Base-by-base conservation (phyloP, 352 stramenopile genomes). In the Pythium phragmitis region DNA sequence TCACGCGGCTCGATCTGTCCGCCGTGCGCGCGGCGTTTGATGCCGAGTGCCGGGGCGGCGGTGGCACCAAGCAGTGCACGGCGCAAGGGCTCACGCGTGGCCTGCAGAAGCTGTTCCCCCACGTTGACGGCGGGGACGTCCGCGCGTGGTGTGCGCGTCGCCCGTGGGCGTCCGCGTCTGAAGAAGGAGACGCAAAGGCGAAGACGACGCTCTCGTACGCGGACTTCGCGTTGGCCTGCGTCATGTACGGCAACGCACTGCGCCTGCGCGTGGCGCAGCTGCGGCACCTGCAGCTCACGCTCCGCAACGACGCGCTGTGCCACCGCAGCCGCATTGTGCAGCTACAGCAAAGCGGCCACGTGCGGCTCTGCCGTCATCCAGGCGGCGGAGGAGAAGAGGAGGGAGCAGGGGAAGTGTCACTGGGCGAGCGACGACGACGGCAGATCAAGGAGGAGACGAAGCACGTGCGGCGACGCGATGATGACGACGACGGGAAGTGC, bases 281-380 rank as follows among this genome's bases (percentile, higher is more conserved):
- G 11, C 23, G 16, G 30, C 11, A 43, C 13, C 46, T 65, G 51
- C 68, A 76, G 53, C 30, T 57, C 13, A 53, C 39, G 30, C 67
- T 73, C 17, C 64, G 71, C 39, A 87, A 79, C 41, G 78, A 88
- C 41, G 67, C 81, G 13, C 62, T 85, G 37, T 65, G 46, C 7
- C 84, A 92, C 57, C 73, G 66, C 1, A 85, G 75, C 60, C 81
- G 82, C 13, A 81, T 92, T 9, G 82, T 92, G 17, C 80, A 91
- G 33, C 73, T 92, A 2, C 84, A 92, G 41, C 78, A 80, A 39
- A 84, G 74, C 37, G 84, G 81, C 1, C 84, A 92, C 61, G 80
- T 91, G 16, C 75, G 84, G 11, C 72, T 92, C 53, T 91, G 81
- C 57, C 72, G n/a, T 4, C 55, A 67, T 33, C 33, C 50, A 43